phyloP scores from a whole-genome alignment of 2,329 filamentous ascomycete species.

The Fusarium keratoplasticum region DNA sequence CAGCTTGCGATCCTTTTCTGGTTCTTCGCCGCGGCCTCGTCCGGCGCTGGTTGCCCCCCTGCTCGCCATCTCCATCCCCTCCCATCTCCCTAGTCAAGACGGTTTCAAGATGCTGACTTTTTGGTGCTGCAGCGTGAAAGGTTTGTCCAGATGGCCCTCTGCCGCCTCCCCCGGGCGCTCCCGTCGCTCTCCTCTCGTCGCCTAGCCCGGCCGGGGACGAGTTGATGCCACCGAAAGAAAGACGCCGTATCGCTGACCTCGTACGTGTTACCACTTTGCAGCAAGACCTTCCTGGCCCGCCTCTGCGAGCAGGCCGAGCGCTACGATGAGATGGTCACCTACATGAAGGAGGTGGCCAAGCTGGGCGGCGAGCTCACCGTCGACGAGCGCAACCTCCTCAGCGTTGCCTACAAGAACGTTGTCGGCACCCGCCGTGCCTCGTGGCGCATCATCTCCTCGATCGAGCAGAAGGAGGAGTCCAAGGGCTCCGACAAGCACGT shows the following conservation, averaged over 20 bases:
- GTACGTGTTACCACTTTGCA: slow-evolving; percentile 55
- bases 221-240: slow-evolving; percentile 33
- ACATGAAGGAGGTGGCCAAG: slow-evolving; percentile 99
- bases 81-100: slow-evolving; percentile 24
- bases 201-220: slow-evolving; percentile 30
- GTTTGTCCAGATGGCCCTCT: slow-evolving; percentile 58
- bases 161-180: slow-evolving; percentile 23
- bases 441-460: slow-evolving; percentile 99
- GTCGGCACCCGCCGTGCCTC: slow-evolving; percentile 98
- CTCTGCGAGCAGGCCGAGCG: slow-evolving; percentile 99
- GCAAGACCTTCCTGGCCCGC: slow-evolving; percentile 99
- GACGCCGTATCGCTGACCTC: slow-evolving; percentile 43
- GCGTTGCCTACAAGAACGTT: slow-evolving; percentile 99
- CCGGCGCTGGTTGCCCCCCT: slow-evolving; percentile 1
- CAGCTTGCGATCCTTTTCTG: slow-evolving; percentile 8
- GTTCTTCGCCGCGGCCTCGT: neutral
- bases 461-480: slow-evolving; percentile 99
- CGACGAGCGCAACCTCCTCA: slow-evolving; percentile 98
- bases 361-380: slow-evolving; percentile 84
- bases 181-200: slow-evolving; percentile 20
- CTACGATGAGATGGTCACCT: slow-evolving; percentile 99
- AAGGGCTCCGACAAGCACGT: slow-evolving; percentile 98
- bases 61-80: slow-evolving; percentile 12
- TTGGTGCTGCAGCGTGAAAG: slow-evolving; percentile 72
- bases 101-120: slow-evolving; percentile 49